Base-by-base conservation (phyloP, 257 asterid genomes). In the Lycium barbarum region DNA sequence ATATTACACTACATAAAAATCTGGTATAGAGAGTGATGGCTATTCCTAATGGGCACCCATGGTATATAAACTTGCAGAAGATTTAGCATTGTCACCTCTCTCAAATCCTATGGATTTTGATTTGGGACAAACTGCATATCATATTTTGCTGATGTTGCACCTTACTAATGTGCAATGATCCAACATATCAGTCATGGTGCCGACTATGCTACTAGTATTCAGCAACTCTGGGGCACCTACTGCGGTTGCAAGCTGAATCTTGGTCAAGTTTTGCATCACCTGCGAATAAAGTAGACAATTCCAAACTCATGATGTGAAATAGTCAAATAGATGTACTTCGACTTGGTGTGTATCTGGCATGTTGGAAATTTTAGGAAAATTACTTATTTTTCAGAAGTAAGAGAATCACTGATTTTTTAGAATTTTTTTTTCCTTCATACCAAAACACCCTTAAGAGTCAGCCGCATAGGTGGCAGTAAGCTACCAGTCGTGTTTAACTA, bases 181-280 rank as follows among this genome's bases (percentile, higher is more conserved):
- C 45, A 13, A 26, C 11, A 36, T 76, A 51, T 3, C 15, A 76
- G 11, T 26, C 43, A 9, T n/a, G 7, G n/a, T 49, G n/a, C 81
- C 47, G 11, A 45, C 4, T 47, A 15, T 53, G 65, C 66, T 14
- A 78, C 66, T 33, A 78, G 65, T 76, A 49, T 33, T 10, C 65
- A 15, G 82, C 82, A 53, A 33, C 4, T 3, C 53, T 53, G 26
- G 66, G 66, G 65, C 49, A 53, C 49, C 5, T 33, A 26, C n/a
- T 53, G 45, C 65, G 53, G 49, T 78, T 8, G 26, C 61, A 76
- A 76, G 82, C 47, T 51, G 26, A 76, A 53, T 76, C 65, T 51
- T 76, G 62, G 26, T 76, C 49, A 10, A 74, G 47, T 26, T 76
- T 20, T 8, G 5, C 0, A 3, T 26, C 63, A 76, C 65, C 82